Base-by-base conservation (phyloP, 2,329 filamentous ascomycete species). In the Sporothrix inflata region DNA sequence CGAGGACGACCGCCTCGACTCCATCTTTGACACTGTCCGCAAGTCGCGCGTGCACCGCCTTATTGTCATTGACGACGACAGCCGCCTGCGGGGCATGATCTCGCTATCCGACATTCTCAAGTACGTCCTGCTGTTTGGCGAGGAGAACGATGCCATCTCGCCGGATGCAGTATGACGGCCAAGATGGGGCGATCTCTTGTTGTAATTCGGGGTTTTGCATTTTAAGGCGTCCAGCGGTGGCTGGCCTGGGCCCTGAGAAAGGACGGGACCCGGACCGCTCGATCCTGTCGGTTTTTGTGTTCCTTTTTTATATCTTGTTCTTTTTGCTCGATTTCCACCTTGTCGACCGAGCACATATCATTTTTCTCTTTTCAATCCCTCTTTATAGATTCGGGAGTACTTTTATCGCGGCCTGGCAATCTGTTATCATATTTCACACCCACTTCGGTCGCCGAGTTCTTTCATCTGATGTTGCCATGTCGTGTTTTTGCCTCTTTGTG, bases 41-140 rank as follows among this genome's bases (percentile, higher is more conserved):
- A 97, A 95, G 83, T 97, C 94, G 61, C 89, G 97, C 74, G 95
- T 99, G 38, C 96, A 99, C 82, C 89, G 96, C 75, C 86, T 99
- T 75, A 91, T 98, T 72, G 92, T 99, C 66, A 93, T 99, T 72
- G 94, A 99, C 81, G 94, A 98, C 76, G 88, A 94, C 69, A 93
- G 91, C 79, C 90, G 91, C 76, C 88, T 99, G 71, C 92, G 91
- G 80, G 96, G 96, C 63, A 89, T 99, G 71, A 90, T 99, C 73
- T 98, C 94, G 7, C 85, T 99, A 71, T 98, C 95, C 73, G 96
- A 99, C 82, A 98, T 99, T 76, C 88, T 99, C 76, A 94, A 97
- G 78, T 98, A 99, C 80, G 93, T 98, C 70, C 85, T 99, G 75
- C 86, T 97, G 27, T 88, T 93, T 76, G 93, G 93, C 69, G 91